Base-by-base conservation (phyloP, 2,329 filamentous ascomycete genomes). In the Penicillium sp. region DNA sequence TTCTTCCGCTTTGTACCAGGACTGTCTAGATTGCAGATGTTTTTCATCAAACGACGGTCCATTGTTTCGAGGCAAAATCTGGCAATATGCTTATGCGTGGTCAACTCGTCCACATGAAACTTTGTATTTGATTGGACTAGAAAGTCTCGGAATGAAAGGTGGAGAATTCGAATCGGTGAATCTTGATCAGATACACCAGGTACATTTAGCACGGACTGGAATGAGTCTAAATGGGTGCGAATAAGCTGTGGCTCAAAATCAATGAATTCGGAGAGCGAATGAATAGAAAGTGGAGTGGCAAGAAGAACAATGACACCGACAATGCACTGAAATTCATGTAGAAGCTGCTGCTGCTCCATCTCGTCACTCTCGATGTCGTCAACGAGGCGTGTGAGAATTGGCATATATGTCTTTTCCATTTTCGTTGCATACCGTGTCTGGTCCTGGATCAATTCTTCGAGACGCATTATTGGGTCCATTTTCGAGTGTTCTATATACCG, bases 371-470 rank as follows among this genome's bases (percentile, higher is more conserved):
- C 45, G 41, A 58, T 33, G 17, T 29, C 41, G 24, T 54, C 6
- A 0, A 61, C 18, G 18, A 53, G 42, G 27, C 41, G 45, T 7
- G 51, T 57, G 2, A 63, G 48, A 32, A 65, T 49, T 26, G 58
- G 56, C 3, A 56, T 20, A 23, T 68, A 65, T 15, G 57, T 66
- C 44, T 56, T 52, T 24, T 65, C 57, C 29, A 68, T 43, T 29
- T 49, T 34, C 1, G 27, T 32, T 9, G 30, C 18, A n/a, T 51
- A 55, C 33, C 30, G 45, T 3, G 15, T 13, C 41, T 59, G 51
- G 24, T 55, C 46, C 21, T 46, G 43, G 13, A 64, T 44, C 20
- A 66, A 27, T 12, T 51, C 45, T 10, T 20, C 13, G 15, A 65
- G 59, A 8, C 52, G 49, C 6, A 32, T 37, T 49, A 46, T n/a